Evolutionary conservation across 495 filamentous ascomycete genomes (phyloP), one percentile per base, ranked within the genome.

Genomic region (Neurospora sp.): DNA sequence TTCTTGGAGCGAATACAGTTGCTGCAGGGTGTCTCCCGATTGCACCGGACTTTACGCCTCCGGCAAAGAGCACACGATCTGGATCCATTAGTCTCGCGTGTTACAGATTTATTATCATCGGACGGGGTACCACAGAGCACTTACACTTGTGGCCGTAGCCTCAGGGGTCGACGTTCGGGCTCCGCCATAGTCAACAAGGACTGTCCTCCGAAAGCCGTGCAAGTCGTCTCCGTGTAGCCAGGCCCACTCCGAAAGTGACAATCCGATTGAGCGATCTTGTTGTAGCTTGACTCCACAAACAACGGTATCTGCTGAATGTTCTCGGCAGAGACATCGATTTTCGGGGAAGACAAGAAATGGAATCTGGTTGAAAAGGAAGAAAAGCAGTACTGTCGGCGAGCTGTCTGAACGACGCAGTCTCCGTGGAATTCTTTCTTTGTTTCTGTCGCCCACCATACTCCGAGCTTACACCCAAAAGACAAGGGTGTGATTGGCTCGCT

Each of bases 1-100:
- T 78, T 85, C 71, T 80, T 84, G 2, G 86, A 85, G 11, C 82
- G 82, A 1, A 83, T 1, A 71, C 88, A 89, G 73, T 88, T 87
- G 74, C 80, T 85, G 69, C 82, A 84, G 9, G 83, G 83, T 37
- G 62, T 70, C 18, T 77, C 73, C 18, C 82, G 78, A 49, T 84
- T 75, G 72, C 83, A 84, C 12, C 80, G 79, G 46, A 83, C 74
- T 46, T 85, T 85, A 1, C 82, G 78, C 35, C 70, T 42, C 11
- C 82, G 71, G 69, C 83, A 85, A 10, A 77, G 78, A 8, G 77
- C 74, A 74, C 83, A 85, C 42, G 75, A 76, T 6, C 78, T 80
- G 41, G 11, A 27, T 27, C 49, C 12, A 27, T 60, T 60, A 60
- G 20, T 1, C 49, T 23, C 46, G n/a, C 10, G 46, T 23, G n/a